Evolutionary conservation across 2,329 filamentous ascomycete species (phyloP), one percentile per base, ranked within the genome.

Genomic region (Xylaria sp.): DNA sequence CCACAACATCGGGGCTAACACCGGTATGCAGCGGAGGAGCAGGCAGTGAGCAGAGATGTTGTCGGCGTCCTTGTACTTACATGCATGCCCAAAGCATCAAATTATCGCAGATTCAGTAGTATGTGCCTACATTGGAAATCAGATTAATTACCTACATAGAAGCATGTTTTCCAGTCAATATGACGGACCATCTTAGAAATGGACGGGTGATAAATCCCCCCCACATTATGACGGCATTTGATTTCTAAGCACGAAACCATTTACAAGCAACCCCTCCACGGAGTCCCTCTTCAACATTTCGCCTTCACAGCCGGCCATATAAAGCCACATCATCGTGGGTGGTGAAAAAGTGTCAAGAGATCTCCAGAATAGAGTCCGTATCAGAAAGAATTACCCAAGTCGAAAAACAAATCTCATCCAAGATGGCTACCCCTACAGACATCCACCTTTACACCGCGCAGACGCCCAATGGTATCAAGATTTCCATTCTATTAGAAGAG

Each of bases 401-500:
- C 28, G 54, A 68, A 64, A 69, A 70, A 52, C 72, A 72, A 67
- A 39, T 75, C 51, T 55, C 61, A 28, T 56, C 76, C 75, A 84
- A 78, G 43, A 86, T 86, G 83, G 78, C 83, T 23, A 74, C 77
- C 63, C 78, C 82, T 80, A 85, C 91, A 6, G 85, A 92, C 74
- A 94, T 97, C 75, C 91, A 90, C 52, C 88, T 97, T 36, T 97
- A 96, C 83, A 97, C 94, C 13, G 86, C 88, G 13, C 87, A 90
- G 77, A 97, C 94, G 61, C 93, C 94, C 55, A 97, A 97, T 82
- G 94, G 94, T 72, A 92, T 96, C 85, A 97, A 97, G 80, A 88
- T 93, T 70, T 94, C 92, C 66, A 97, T 97, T 73, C 86, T 93
- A 10, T 84, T 98, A 18, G 94, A 97, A 82, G 94, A 97, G 82